These are phyloP conservation scores for Senecio squalidus DNA, from an alignment of 140 eudicot species.

Conservation along the genomic window DNA sequence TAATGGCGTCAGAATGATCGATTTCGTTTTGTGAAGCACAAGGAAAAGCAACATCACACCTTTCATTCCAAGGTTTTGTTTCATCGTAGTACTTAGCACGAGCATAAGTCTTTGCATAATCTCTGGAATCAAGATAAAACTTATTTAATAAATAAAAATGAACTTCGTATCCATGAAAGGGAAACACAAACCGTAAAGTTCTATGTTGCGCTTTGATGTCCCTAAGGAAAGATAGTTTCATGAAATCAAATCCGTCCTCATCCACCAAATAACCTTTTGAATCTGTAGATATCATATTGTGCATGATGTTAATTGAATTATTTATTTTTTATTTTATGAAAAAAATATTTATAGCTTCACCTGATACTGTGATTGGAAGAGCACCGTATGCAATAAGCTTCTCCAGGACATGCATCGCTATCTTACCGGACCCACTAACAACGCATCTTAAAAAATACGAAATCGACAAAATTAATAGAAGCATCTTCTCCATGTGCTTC, in stretches of 20 bases:
- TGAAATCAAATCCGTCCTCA: constrained; percentile 90
- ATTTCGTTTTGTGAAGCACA: constrained; percentile 97
- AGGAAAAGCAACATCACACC: constrained; percentile 95
- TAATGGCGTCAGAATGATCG: constrained; percentile 92
- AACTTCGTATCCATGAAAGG: background rate
- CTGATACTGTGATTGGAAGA: constrained; percentile 89
- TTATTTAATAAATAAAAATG: background rate
- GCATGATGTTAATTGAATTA: constrained; percentile 1
- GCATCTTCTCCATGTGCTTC: too few species aligned
- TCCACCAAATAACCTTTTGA: constrained; percentile 96
- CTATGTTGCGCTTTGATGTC: constrained; percentile 88
- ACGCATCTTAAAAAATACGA: constrained; percentile 57
- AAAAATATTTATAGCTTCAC: constrained; percentile 25
- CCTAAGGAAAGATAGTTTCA: constrained; percentile 80
- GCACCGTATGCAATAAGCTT: constrained; percentile 93
- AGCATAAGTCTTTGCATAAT: constrained; percentile 92
- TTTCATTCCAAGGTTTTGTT: constrained; percentile 94
- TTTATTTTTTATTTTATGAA: background rate
- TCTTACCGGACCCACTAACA: constrained; percentile 98
- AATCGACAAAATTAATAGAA: constrained; percentile 1
- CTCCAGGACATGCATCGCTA: constrained; percentile 93
- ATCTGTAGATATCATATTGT: constrained; percentile 63
- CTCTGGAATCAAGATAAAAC: constrained; percentile 41
- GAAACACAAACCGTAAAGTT: constrained; percentile 78
- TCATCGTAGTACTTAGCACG: constrained; percentile 93